Evolutionary conservation across 495 filamentous ascomycete genomes (phyloP).

Genomic region (Emericellopsis terricola): DNA sequence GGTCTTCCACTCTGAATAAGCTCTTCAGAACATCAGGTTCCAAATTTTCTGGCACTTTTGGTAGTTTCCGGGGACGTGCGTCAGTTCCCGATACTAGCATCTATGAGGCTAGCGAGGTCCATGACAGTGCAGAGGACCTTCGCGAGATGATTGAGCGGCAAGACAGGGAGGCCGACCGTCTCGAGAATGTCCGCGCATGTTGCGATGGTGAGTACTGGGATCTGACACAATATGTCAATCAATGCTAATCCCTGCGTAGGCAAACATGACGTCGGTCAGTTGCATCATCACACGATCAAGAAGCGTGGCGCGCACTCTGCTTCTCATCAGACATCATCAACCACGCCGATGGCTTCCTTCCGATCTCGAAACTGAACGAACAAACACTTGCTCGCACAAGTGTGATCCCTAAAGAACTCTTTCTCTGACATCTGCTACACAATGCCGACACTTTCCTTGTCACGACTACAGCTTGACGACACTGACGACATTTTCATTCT

Average conservation of each 20-base stretch:
- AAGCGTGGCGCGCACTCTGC: constrained; percentile 15
- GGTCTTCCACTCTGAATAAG: constrained; percentile 17
- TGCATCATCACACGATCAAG: constrained; percentile 24
- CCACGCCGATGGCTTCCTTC: constrained; percentile 1
- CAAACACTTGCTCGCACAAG: too few relatives aligned
- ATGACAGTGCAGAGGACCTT: constrained; percentile 67
- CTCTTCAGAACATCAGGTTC: constrained; percentile 25
- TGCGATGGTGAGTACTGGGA: constrained; percentile 63
- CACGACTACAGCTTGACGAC: too few relatives aligned
- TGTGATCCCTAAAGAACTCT: too few relatives aligned
- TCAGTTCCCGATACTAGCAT: constrained; percentile 28
- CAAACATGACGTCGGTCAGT: constrained; percentile 52
- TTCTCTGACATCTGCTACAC: too few relatives aligned
- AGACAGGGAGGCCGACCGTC: constrained; percentile 51
- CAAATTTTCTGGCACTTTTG: constrained; percentile 20
- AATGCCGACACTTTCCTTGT: too few relatives aligned
- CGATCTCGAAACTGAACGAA: constrained; percentile 1
- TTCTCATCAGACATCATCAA: constrained; percentile 4
- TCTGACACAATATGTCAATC: constrained; percentile 4
- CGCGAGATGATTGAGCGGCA: constrained; percentile 55
- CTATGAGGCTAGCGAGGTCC: constrained; percentile 51
- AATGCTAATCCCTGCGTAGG: constrained; percentile 25
- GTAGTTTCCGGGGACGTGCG: constrained; percentile 24
- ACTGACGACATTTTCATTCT: too few relatives aligned
- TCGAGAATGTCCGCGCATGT: constrained; percentile 93